Conservation (phyloP, 768 basidiomycete species). For the Pluteus cervinus region DNA sequence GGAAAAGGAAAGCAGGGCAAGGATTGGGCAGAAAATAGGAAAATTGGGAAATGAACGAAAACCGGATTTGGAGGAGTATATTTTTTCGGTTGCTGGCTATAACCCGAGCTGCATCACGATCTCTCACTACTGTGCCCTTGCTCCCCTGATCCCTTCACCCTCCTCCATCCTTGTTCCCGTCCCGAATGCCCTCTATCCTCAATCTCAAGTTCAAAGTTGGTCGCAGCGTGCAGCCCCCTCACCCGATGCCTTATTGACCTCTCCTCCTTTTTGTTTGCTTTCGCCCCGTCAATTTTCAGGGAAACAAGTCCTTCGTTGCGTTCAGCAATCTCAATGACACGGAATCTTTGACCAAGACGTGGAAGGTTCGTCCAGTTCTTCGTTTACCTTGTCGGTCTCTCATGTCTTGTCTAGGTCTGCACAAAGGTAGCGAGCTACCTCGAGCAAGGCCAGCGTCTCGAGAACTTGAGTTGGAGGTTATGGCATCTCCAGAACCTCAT, state of each 20-base stretch:
- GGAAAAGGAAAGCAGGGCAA: too few species aligned
- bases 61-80: too few species aligned
- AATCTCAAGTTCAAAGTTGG: constrained; percentile 81
- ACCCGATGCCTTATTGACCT: constrained; percentile 5
- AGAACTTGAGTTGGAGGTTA: constrained; percentile 89
- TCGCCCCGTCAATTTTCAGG: constrained; percentile 38
- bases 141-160: constrained; percentile 8
- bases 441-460: constrained; percentile 86
- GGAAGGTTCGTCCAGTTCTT: constrained; percentile 56
- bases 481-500: constrained; percentile 91
- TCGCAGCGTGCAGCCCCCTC: constrained; percentile 14
- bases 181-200: constrained; percentile 71
- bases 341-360: constrained; percentile 83
- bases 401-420: constrained; percentile 52
- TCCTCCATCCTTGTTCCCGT: constrained; percentile 7
- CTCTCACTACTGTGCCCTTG: constrained; percentile 8
- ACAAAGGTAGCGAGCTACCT: constrained; percentile 88
- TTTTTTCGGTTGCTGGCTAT: too few species aligned
- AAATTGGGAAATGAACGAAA: too few species aligned
- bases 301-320: constrained; percentile 93
- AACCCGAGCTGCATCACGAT: too few species aligned
- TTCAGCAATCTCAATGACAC: constrained; percentile 85
- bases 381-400: constrained; percentile 6
- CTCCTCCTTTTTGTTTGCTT: constrained; percentile 9
- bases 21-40: too few species aligned